Evolutionary conservation across 75 land plant genomes (phyloP).

Genomic region (Selaginella tamariscina): DNA sequence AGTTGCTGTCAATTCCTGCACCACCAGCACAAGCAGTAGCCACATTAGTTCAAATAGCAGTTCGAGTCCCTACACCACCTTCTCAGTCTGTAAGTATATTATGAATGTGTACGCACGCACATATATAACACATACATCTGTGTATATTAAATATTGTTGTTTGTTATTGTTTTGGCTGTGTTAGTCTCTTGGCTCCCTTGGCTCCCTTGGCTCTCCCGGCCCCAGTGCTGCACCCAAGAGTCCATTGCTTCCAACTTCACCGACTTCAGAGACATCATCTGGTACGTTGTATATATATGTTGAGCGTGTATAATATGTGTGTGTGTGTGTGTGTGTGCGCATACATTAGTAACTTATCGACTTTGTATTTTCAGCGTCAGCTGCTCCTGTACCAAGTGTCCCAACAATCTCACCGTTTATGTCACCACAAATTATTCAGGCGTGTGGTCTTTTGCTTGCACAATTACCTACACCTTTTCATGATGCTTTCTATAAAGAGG

Average conservation of each 20-base stretch:
- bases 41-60: conserved; percentile 72
- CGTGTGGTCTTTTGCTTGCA: conserved; percentile 90
- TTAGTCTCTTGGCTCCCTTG: no score
- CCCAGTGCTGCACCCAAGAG: conserved; percentile 23
- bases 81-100: conserved; percentile 53
- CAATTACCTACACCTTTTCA: conserved; percentile 93
- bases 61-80: conserved; percentile 54
- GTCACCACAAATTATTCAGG: conserved; percentile 84
- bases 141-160: no score
- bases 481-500: conserved; percentile 59
- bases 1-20: conserved; percentile 76
- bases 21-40: conserved; percentile 48
- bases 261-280: no score
- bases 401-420: conserved; percentile 29
- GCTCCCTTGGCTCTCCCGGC: not conserved
- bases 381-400: conserved; percentile 23
- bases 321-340: no score
- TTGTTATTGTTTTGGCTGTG: no score
- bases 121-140: no score
- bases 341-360: conserved; percentile 32
- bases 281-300: no score
- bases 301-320: no score
- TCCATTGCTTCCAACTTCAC: conserved; percentile 52
- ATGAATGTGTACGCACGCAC: no score
- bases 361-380: conserved; percentile 42